These are phyloP conservation scores for Ailanthus altissimus DNA, from an alignment of 345 rosid genomes.

Conservation along the genomic window DNA sequence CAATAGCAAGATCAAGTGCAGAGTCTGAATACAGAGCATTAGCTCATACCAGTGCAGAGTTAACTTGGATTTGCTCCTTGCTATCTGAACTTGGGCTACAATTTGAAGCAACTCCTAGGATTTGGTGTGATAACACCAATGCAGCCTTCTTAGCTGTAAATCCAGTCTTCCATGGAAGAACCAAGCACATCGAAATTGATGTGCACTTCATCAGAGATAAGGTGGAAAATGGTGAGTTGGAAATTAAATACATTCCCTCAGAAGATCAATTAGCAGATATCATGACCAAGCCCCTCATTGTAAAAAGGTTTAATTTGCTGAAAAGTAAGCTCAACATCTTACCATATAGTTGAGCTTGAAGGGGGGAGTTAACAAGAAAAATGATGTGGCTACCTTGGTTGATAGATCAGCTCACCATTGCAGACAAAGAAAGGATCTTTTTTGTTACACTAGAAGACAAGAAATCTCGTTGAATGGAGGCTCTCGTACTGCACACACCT, in stretches of 20 bases:
- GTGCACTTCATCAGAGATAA: not conserved
- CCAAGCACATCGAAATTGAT: not conserved
- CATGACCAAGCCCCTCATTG: not conserved
- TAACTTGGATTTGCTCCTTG: not conserved
- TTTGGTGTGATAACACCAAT: not conserved
- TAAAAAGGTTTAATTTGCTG: not conserved
- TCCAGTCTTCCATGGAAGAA: no score
- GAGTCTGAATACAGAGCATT: not conserved
- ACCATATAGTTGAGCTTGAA: not conserved
- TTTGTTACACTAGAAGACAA: no score
- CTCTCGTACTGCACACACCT: no score
- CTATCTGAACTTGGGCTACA: not conserved
- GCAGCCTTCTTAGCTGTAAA: not conserved
- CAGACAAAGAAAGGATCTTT: no score
- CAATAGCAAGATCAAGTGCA: not conserved
- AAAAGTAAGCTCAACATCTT: not conserved
- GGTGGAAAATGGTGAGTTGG: not conserved
- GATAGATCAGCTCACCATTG: no score
- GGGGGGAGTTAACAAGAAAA: not conserved
- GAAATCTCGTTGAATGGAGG: no score
- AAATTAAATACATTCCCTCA: not conserved
- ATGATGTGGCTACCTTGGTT: no score
- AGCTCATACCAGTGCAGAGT: not conserved
- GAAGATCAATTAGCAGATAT: not conserved
- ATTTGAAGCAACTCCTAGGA: not conserved